Base-by-base conservation (phyloP, 2,329 filamentous ascomycete genomes). In the Dactylellina leptospora region DNA sequence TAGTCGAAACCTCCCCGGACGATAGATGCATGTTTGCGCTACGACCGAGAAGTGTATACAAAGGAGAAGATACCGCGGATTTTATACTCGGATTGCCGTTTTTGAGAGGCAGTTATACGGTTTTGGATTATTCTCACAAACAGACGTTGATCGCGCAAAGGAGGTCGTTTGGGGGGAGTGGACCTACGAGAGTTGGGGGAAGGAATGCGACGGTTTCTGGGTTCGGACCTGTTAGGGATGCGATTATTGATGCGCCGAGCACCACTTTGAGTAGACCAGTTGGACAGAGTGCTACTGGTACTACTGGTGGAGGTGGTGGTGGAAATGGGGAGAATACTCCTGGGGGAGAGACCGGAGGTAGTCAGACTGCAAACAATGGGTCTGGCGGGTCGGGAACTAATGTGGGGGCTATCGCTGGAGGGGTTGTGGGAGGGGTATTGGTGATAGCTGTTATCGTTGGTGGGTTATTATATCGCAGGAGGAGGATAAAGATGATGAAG, bases 121-220 rank as follows among this genome's bases (percentile, higher is more conserved):
- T 56, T 3, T 42, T 56, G 51, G 51, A 56, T 40, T 20, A 56
- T 18, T 25, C 51, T n/a, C 40, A 56, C 23, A 56, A 42, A 25
- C 51, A 56, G 23, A 56, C 51, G 11, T 20, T 25, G 4, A 56
- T 56, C 6, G 51, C 51, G 11, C 51, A 40, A 20, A 23, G 51
- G 20, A n/a, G 18, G 8, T 56, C 13, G 8, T 56, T 20, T 2
- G 6, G 16, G 9, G 16, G 23, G 4, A 8, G 16, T 22, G 13
- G 8, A 4, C 51, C 51, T 3, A 44, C 51, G 8, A 16, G 25
- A 4, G 51, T 56, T 13, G 51, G 51, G 11, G 51, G 13, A 13
- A 42, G 51, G 16, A 56, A 56, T n/a, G 51, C 51, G 22, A 56
- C 51, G 16, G 51, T 56, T 18, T 42, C 33, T 4, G 51, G 30